Evolutionary conservation across 371 early-diverging fungal species (phyloP).

Genomic region (Apophysomyces elegans): DNA sequence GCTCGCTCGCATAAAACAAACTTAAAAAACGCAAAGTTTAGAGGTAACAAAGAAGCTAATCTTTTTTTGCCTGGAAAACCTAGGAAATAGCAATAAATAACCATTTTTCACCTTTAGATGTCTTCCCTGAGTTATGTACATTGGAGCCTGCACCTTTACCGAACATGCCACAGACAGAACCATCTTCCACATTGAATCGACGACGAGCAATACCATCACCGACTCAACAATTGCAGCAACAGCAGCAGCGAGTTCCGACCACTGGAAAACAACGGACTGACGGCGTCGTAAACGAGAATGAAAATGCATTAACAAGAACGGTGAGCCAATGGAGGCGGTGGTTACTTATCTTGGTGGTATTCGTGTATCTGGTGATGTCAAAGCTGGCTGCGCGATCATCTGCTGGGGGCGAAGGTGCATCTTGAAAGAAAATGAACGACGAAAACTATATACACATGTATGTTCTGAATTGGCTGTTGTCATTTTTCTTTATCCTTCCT

Average conservation of each 20-base stretch:
- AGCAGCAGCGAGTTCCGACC: not conserved
- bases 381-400: slow-evolving; percentile 47
- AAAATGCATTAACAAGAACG: slow-evolving; percentile 27
- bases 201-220: slow-evolving; percentile 19
- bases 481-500: not conserved
- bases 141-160: slow-evolving; percentile 52
- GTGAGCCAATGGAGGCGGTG: slow-evolving; percentile 61
- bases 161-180: slow-evolving; percentile 29
- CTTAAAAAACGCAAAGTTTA: slow-evolving; percentile 71
- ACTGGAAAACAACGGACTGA: not conserved
- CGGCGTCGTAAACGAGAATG: slow-evolving; percentile 19
- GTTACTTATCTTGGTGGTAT: slow-evolving; percentile 58
- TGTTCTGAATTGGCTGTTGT: not conserved
- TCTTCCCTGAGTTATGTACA: slow-evolving; percentile 81
- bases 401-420: slow-evolving; percentile 3
- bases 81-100: too few relatives aligned
- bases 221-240: slow-evolving; percentile 23
- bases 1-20: slow-evolving; percentile 83
- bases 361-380: slow-evolving; percentile 54
- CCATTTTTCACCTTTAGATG: slow-evolving; percentile 37
- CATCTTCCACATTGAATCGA: slow-evolving; percentile 12
- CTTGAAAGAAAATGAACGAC: slow-evolving; percentile 1
- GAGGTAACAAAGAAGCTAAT: slow-evolving; percentile 49
- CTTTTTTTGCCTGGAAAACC: not conserved
- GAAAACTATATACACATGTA: not conserved